Conservation (phyloP, 2,329 filamentous ascomycete genomes). For the Claviceps citrina region DNA sequence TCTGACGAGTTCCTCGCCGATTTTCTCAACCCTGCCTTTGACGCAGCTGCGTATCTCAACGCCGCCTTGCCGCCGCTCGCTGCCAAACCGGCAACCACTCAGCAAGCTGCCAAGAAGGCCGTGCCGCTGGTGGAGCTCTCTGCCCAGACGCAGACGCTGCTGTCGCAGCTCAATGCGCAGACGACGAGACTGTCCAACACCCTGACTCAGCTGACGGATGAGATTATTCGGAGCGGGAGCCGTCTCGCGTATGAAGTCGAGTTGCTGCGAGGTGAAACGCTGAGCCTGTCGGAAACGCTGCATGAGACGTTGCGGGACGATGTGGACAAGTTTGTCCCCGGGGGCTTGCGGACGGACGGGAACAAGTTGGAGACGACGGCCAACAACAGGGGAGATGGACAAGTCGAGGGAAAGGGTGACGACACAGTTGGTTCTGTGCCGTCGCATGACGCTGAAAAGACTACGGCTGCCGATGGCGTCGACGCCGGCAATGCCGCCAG, state of each 20-base stretch:
- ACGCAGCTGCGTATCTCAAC: constrained; percentile 77
- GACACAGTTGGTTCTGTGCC: constrained; percentile 10
- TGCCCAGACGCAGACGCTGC: constrained; percentile 63
- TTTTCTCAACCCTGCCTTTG: constrained; percentile 64
- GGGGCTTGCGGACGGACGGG: constrained; percentile 24
- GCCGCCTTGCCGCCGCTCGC: constrained; percentile 55
- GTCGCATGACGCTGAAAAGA: constrained; percentile 5
- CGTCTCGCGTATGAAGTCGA: constrained; percentile 90
- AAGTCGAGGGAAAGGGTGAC: constrained; percentile 11
- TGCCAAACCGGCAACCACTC: constrained; percentile 19
- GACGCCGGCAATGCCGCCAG: constrained; percentile 8
- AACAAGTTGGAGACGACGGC: constrained; percentile 9
- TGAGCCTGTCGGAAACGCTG: constrained; percentile 65
- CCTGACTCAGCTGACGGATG: constrained; percentile 81
- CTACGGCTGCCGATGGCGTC: constrained; percentile 6
- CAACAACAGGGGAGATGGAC: constrained; percentile 3
- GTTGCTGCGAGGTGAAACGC: constrained; percentile 72
- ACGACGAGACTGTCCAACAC: constrained; percentile 68
- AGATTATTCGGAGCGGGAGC: constrained; percentile 79
- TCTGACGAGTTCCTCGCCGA: constrained; percentile 57
- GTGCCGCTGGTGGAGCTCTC: constrained; percentile 63
- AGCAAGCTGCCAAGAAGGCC: constrained; percentile 16
- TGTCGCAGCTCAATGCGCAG: constrained; percentile 78
- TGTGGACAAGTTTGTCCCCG: constrained; percentile 55
- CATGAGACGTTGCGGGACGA: constrained; percentile 57